Base-by-base conservation (phyloP, 176 grass and related monocot species). In the Tuctoria greenei region DNA sequence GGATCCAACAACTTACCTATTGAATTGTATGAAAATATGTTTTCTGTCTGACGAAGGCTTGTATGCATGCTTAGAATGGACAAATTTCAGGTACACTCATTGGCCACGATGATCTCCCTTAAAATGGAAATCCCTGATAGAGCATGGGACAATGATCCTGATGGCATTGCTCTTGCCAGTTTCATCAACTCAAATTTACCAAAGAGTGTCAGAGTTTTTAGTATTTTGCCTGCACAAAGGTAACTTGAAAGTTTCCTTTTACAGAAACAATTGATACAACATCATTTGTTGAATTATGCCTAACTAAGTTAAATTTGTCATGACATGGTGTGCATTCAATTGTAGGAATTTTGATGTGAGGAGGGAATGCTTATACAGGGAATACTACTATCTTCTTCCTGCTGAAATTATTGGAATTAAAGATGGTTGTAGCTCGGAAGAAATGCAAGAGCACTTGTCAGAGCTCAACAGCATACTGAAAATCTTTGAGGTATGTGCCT, bases 81-180 rank as follows among this genome's bases (percentile, higher is more conserved):
- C 38, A 75, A 70, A 75, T 92, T 83, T 81, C 74, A 98, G 95
- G 91, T 99, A 24, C 91, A 99, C 84, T 99, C 95, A 8, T 73
- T 99, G 56, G 82, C 91, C 50, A 99, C 89, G 12, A 92, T 92
- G 84, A 92, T 99, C 52, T 90, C 95, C 49, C 66, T 95, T 66
- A 99, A 99, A 85, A 95, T 99, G 95, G 91, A 99, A 64, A 95
- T 99, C 25, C 95, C 95, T 88, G 84, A 87, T 61, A 66, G 77
- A 80, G 95, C 89, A 38, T 95, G 89, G 95, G 62, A 88, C 35
- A 67, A 88, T 2, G 91, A 99, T 81, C 81, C 78, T 82, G 40
- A 79, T 75, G 95, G 87, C 40, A 95, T 89, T 79, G 24, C 43
- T 78, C 91, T 92, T 83, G 85, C 82, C n/a, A 88, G 93, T 66